Conservation (phyloP, 75 land plant genomes). For the Picea glauca region DNA sequence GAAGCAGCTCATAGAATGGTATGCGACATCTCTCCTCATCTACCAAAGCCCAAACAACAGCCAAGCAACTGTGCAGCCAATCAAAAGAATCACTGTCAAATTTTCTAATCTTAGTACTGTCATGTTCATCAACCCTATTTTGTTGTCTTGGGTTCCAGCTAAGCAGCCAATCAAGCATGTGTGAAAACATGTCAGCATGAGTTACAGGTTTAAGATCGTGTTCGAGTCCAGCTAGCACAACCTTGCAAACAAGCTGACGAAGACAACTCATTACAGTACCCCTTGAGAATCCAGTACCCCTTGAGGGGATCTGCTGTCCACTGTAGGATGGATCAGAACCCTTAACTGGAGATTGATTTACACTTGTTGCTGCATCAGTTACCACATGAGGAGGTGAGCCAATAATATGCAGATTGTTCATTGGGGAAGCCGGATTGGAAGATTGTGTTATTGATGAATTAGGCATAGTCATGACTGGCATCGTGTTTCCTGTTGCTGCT, state of each 20-base stretch:
- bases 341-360: conserved; percentile 58
- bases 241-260: conserved; percentile 82
- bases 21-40: conserved; percentile 78
- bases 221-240: conserved; percentile 68
- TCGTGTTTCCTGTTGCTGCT: conserved; percentile 21
- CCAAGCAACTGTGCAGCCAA: conserved; percentile 86
- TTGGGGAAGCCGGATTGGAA: conserved; percentile 77
- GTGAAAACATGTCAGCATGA: conserved; percentile 66
- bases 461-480: conserved; percentile 23
- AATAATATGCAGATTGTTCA: conserved; percentile 49
- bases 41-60: conserved; percentile 82
- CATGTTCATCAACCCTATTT: conserved; percentile 44
- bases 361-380: conserved; percentile 41
- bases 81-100: conserved; percentile 50
- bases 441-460: conserved; percentile 46
- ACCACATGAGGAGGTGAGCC: conserved; percentile 79
- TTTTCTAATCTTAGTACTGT: conserved; percentile 32
- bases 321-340: conserved; percentile 28
- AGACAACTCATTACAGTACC: conserved; percentile 51
- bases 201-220: conserved; percentile 80
- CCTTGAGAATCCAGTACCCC: conserved; percentile 19
- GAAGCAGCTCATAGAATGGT: conserved; percentile 93
- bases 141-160: conserved; percentile 59
- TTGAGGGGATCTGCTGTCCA: conserved; percentile 23
- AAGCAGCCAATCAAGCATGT: conserved; percentile 83